Evolutionary conservation across 2,329 filamentous ascomycete genomes (phyloP).

Genomic region (Zasmidium citrigriseum): DNA sequence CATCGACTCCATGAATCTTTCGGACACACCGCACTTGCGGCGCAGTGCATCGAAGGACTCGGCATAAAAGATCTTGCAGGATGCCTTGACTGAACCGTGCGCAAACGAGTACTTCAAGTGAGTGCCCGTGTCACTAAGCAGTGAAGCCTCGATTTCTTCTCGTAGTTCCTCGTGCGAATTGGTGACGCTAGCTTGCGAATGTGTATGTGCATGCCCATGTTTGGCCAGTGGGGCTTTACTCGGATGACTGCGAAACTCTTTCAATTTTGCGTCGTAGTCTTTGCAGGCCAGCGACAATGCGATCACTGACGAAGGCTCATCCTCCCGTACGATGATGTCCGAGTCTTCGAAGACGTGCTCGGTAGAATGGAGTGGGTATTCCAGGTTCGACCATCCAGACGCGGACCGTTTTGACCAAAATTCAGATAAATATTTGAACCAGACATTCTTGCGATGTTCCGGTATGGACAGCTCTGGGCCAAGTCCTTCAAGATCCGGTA

Average conservation of each 20-base stretch:
- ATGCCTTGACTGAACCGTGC: slow-evolving; percentile 89
- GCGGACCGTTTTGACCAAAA: slow-evolving; percentile 98
- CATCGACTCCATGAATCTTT: slow-evolving; percentile 91
- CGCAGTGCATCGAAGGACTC: slow-evolving; percentile 96
- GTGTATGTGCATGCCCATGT: slow-evolving; percentile 28
- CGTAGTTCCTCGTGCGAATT: slow-evolving; percentile 56
- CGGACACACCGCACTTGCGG: slow-evolving; percentile 86
- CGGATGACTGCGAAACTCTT: slow-evolving; percentile 57
- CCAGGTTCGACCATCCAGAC: slow-evolving; percentile 87
- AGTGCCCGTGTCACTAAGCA: slow-evolving; percentile 81
- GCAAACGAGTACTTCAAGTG: slow-evolving; percentile 96
- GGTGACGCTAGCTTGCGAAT: slow-evolving; percentile 22
- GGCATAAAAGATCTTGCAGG: slow-evolving; percentile 98
- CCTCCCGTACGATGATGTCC: slow-evolving; percentile 94
- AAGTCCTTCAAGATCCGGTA: slow-evolving; percentile 52
- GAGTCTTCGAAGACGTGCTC: slow-evolving; percentile 98
- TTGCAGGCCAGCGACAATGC: slow-evolving; percentile 86
- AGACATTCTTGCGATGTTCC: slow-evolving; percentile 87
- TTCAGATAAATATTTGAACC: slow-evolving; percentile 93
- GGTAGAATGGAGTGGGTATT: slow-evolving; percentile 78
- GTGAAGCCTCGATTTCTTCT: slow-evolving; percentile 74
- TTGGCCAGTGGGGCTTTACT: slow-evolving; percentile 25
- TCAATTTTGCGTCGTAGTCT: slow-evolving; percentile 81
- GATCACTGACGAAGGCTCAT: slow-evolving; percentile 94
- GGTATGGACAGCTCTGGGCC: slow-evolving; percentile 73